These are phyloP conservation scores for Boletus rufocinnamomeus DNA, from an alignment of 768 basidiomycete genomes.

Conservation along the genomic window DNA sequence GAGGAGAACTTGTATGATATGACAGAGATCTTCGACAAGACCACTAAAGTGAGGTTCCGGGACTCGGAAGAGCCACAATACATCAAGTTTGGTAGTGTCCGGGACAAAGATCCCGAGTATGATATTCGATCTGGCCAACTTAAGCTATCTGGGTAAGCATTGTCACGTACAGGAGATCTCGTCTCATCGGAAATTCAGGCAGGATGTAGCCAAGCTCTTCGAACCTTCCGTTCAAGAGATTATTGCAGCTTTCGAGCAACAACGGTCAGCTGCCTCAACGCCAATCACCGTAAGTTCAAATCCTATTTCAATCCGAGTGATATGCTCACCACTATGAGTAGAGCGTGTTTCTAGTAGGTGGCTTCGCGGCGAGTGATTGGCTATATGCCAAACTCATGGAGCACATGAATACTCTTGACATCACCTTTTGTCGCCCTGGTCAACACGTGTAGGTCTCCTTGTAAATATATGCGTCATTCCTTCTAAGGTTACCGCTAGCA, in stretches of 20 bases:
- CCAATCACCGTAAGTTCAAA: slow-evolving; percentile 8
- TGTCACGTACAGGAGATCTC: slow-evolving; percentile 32
- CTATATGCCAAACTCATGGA: slow-evolving; percentile 15
- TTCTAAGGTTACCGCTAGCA: slow-evolving; percentile 1
- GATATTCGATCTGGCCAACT: slow-evolving; percentile 40
- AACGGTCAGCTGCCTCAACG: slow-evolving; percentile 9
- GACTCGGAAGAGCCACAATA: slow-evolving; percentile 37
- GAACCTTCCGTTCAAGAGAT: slow-evolving; percentile 18
- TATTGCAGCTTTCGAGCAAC: slow-evolving; percentile 16
- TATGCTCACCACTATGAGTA: not conserved
- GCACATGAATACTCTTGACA: slow-evolving; percentile 8
- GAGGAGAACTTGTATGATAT: slow-evolving; percentile 35
- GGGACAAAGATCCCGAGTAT: slow-evolving; percentile 37
- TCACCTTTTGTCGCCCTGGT: slow-evolving; percentile 13
- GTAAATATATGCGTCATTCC: not conserved
- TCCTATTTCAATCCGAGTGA: not conserved
- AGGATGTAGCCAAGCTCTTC: slow-evolving; percentile 15
- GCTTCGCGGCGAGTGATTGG: slow-evolving; percentile 19
- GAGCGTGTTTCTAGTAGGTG: slow-evolving; percentile 18
- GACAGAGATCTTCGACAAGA: slow-evolving; percentile 36
- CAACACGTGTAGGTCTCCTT: slow-evolving; percentile 16
- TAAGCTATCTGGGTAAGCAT: slow-evolving; percentile 36
- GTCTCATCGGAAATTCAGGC: slow-evolving; percentile 33
- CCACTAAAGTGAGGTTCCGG: slow-evolving; percentile 42
- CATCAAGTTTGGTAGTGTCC: slow-evolving; percentile 39